These are phyloP conservation scores for Calonectria multiphialidica DNA, from an alignment of 2,329 filamentous ascomycete species.

Conservation along the genomic window DNA sequence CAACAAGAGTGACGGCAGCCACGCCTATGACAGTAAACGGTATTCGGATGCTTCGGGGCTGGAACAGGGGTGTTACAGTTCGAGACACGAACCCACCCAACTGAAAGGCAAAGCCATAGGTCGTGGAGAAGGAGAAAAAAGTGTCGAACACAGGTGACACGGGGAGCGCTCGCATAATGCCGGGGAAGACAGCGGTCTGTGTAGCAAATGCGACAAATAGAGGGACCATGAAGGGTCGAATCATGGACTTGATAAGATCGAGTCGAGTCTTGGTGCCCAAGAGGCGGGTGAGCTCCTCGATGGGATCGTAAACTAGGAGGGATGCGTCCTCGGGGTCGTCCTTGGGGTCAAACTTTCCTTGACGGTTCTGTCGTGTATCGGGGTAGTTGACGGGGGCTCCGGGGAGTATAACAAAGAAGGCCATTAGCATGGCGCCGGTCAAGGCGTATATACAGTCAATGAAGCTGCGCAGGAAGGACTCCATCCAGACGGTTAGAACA, in stretches of 20 bases:
- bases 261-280: constrained; percentile 33
- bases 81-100: constrained; percentile 44
- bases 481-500: constrained; percentile 43
- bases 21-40: constrained; percentile 25
- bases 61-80: constrained; percentile 36
- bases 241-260: constrained; percentile 24
- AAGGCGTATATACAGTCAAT: constrained; percentile 44
- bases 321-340: constrained; percentile 39
- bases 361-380: constrained; percentile 14
- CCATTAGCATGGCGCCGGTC: constrained; percentile 41
- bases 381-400: constrained; percentile 39
- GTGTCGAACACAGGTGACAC: constrained; percentile 35
- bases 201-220: constrained; percentile 39
- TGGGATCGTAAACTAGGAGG: constrained; percentile 55
- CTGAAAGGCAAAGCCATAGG: constrained; percentile 45
- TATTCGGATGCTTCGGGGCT: constrained; percentile 19
- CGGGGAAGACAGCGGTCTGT: constrained; percentile 43
- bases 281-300: constrained; percentile 27
- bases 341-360: constrained; percentile 29
- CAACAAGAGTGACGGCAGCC: constrained; percentile 25
- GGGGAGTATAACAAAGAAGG: constrained; percentile 46
- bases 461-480: constrained; percentile 43
- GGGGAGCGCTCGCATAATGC: constrained; percentile 45
- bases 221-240: constrained; percentile 43
- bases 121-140: constrained; percentile 45